phyloP scores from a whole-genome alignment of 108 stramenopile genomes.

The Skeletonema grethae region DNA sequence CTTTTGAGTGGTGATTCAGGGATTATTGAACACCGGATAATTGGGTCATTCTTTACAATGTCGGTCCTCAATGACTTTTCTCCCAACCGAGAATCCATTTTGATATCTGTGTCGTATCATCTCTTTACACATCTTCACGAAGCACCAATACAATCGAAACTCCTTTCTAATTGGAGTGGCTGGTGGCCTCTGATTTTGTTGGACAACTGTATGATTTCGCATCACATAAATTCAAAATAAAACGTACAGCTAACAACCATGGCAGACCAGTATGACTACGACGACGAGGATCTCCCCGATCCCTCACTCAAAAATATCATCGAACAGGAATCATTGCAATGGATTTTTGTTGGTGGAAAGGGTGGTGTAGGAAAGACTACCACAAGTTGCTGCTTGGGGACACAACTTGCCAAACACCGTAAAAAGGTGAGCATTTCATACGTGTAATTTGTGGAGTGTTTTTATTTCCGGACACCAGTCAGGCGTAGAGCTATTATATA shows the following conservation, averaged over 20 bases:
- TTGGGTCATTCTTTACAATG: no score
- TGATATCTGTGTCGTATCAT: no score
- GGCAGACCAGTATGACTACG: conserved; percentile 49
- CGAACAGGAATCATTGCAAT: conserved; percentile 94
- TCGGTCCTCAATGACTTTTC: no score
- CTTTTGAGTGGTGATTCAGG: no score
- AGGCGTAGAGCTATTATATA: neutral
- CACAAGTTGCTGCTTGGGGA: conserved; percentile 93
- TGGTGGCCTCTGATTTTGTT: neutral
- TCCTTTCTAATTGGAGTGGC: neutral
- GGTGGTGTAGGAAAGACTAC: conserved; percentile 99
- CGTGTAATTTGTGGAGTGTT: conserved; percentile 19
- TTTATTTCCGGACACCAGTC: neutral
- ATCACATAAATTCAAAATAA: no score
- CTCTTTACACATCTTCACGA: no score
- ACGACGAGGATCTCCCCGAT: conserved; percentile 86
- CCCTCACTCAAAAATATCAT: conserved; percentile 94
- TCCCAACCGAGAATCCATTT: no score
- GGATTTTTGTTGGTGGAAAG: conserved; percentile 99
- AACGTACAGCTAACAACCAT: conserved; percentile 18
- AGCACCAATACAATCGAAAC: neutral
- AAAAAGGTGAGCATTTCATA: conserved; percentile 65
- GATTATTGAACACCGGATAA: no score
- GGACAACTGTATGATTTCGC: no score
- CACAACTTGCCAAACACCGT: conserved; percentile 86